A percentile compares a stretch with the other conserved stretches of the same genome.
Conservation (phyloP, 2,329 filamentous ascomycete genomes). For the Trichoderma asperellum region DNA sequence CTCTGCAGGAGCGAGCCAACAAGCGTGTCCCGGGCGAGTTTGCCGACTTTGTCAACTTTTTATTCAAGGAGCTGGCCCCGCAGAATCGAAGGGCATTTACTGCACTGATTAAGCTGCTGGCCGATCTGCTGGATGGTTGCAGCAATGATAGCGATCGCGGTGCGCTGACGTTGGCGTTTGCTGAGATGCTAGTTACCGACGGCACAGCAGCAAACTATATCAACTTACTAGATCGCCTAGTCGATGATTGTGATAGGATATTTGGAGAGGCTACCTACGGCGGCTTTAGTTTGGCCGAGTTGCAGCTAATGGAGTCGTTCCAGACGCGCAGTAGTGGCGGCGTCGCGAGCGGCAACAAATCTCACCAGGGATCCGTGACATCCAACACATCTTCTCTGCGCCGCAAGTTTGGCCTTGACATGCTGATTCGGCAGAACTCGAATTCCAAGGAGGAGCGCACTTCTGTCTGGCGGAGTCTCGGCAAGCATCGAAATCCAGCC, state of each 20-base stretch:
- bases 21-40: slow-evolving; percentile 74
- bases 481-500: slow-evolving; percentile 71
- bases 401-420: slow-evolving; percentile 81
- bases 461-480: slow-evolving; percentile 85
- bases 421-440: slow-evolving; percentile 76
- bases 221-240: slow-evolving; percentile 82
- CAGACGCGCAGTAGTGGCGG: slow-evolving; percentile 45
- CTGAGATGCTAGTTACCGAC: slow-evolving; percentile 80
- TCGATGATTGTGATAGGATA: slow-evolving; percentile 87
- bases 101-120: slow-evolving; percentile 80
- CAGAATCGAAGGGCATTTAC: slow-evolving; percentile 78
- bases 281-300: slow-evolving; percentile 44
- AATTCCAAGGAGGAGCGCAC: slow-evolving; percentile 77
- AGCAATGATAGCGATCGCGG: slow-evolving; percentile 90
- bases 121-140: slow-evolving; percentile 85
- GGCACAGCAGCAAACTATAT: slow-evolving; percentile 81
- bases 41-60: slow-evolving; percentile 67
- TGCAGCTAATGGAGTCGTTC: slow-evolving; percentile 59
- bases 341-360: slow-evolving; percentile 52
- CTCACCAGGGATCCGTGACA: slow-evolving; percentile 73
- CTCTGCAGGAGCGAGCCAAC: slow-evolving; percentile 70
- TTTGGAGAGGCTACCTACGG: slow-evolving; percentile 67
- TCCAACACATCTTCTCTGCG: slow-evolving; percentile 87
- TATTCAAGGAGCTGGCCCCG: slow-evolving; percentile 69
- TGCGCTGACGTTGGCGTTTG: slow-evolving; percentile 84